Evolutionary conservation across 192 early-diverging fungal species (phyloP), one percentile per base, ranked within the genome.

Genomic region (Gaertneriomyces semiglobifer): DNA sequence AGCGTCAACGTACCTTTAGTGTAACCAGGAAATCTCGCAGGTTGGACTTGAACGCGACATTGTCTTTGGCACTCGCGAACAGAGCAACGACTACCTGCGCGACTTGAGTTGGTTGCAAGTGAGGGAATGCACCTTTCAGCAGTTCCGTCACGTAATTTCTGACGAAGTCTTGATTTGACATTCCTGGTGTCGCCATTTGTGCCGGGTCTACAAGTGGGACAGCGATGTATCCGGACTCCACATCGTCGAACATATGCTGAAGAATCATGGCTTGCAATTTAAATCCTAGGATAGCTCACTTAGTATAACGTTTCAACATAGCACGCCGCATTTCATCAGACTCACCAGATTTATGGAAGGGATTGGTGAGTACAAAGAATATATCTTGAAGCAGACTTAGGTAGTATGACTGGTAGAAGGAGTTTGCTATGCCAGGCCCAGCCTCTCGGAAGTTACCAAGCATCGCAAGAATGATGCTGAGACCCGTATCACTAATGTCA

Each of bases 321-420:
- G 2, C 25, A 33, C 25, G 25, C 0, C 25, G 25, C 25, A 33
- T 33, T 33, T 33, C 25, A 33, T 33, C 25, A 33, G 14, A 44
- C 63, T 10, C 82, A 90, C 90, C 95, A 74, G 90, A 90, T 84
- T 96, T 97, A 83, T 99, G 96, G 72, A 94, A 93, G 51, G 92
- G 90, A 79, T 93, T 94, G 6, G 95, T 95, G 40, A 99, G 80
- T 16, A 99, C 97, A 61, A 91, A 97, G 74, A 99, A 94, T 46
- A 98, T 84, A 77, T 98, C 95, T 77, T 94, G 93, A 52, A 99
- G 76, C 50, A 98, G 78, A 70, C 84, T 92, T 53, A 98, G 63
- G 77, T 86, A 98, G 78, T 95, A 98, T 6, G 87, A 80, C 64
- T 94, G 92, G 81, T 91, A 98, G 73, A 99, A 99, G 7, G 79